These are phyloP conservation scores for Solanum lycopersicoides DNA, from an alignment of 257 asterid species.

Conservation along the genomic window DNA sequence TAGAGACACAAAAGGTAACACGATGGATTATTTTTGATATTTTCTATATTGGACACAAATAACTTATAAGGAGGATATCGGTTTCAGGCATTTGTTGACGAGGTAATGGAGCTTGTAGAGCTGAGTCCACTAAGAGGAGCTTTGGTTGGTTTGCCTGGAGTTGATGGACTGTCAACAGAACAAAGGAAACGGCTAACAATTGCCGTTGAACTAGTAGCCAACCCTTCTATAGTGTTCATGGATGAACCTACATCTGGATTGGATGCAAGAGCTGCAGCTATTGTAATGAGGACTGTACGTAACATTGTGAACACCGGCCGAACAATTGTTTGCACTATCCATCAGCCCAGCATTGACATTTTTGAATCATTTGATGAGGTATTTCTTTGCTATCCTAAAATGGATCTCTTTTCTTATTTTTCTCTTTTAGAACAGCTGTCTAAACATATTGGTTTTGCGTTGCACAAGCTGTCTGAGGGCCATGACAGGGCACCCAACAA, in stretches of 20 bases:
- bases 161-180: conserved; percentile 90
- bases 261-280: conserved; percentile 97
- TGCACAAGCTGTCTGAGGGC: background rate
- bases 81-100: conserved; percentile 85
- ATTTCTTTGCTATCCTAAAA: conserved; percentile 1
- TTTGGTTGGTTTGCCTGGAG: conserved; percentile 88
- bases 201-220: conserved; percentile 93
- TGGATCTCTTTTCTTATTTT: background rate
- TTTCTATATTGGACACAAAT: conserved; percentile 4
- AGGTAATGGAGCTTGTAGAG: conserved; percentile 97
- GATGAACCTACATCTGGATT: conserved; percentile 97
- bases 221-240: conserved; percentile 90
- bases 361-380: conserved; percentile 99
- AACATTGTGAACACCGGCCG: conserved; percentile 91
- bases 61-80: conserved; percentile 8
- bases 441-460: background rate
- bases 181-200: conserved; percentile 91
- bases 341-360: conserved; percentile 95
- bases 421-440: background rate
- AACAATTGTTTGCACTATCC: conserved; percentile 95
- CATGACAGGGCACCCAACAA: background rate
- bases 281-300: conserved; percentile 96
- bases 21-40: background rate
- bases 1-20: conserved; percentile 80
- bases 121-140: conserved; percentile 74